Conservation (phyloP, 805 yeast species). For the Metschnikowia bowlesiae region DNA sequence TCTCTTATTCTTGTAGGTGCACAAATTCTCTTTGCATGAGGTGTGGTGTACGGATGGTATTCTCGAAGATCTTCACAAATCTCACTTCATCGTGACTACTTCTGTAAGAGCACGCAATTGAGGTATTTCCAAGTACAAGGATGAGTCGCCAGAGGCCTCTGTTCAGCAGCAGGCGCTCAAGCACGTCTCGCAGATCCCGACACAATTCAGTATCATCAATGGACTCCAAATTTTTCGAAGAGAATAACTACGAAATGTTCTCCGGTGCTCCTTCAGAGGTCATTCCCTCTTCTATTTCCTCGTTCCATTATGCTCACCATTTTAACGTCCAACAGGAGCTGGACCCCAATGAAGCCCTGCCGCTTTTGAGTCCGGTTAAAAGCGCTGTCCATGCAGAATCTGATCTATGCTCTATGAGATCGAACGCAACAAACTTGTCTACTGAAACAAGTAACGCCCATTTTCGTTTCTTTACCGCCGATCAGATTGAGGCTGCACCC, state of each 20-base stretch:
- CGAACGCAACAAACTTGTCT: slow-evolving; percentile 35
- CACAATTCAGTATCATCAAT: slow-evolving; percentile 31
- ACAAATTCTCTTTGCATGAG: background rate
- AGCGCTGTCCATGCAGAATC: slow-evolving; percentile 19
- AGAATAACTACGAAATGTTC: slow-evolving; percentile 64
- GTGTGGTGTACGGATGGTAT: background rate
- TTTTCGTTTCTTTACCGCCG: slow-evolving; percentile 78
- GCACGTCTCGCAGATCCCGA: slow-evolving; percentile 25
- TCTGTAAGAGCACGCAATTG: background rate
- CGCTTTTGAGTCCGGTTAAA: slow-evolving; percentile 25
- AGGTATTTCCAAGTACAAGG: background rate
- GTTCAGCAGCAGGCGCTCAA: slow-evolving; percentile 22
- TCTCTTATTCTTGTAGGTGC: background rate
- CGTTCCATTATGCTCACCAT: slow-evolving; percentile 69
- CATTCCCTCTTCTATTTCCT: slow-evolving; percentile 72
- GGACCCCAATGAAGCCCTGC: slow-evolving; percentile 30
- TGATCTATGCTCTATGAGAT: slow-evolving; percentile 32
- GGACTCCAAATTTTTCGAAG: slow-evolving; percentile 42
- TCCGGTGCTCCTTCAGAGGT: slow-evolving; percentile 75
- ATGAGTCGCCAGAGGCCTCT: slow-evolving; percentile 8
- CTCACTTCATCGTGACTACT: background rate
- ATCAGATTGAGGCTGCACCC: slow-evolving; percentile 81
- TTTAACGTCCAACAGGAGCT: slow-evolving; percentile 24
- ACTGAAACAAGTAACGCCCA: slow-evolving; percentile 33
- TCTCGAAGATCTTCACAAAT: background rate